phyloP scores from a whole-genome alignment of 129 eudicot genomes.

The Artemisia annua region DNA sequence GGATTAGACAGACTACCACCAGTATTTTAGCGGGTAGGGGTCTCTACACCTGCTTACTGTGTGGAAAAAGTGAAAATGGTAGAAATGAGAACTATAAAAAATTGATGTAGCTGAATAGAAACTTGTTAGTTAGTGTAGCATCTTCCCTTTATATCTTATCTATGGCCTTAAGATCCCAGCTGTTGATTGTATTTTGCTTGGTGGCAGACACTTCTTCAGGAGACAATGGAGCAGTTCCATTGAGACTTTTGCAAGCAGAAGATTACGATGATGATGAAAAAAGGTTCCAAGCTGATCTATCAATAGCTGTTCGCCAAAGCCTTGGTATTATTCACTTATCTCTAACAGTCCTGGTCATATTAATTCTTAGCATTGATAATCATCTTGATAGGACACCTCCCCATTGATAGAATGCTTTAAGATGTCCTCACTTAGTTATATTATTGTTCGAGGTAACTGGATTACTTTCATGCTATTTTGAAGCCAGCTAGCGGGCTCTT shows the following conservation, averaged over 20 bases:
- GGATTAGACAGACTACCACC: neutral
- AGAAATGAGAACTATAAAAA: neutral
- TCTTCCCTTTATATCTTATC: slow-evolving; percentile 2
- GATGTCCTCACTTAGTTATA: neutral
- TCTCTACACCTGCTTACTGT: neutral
- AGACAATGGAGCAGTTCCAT: slow-evolving; percentile 50
- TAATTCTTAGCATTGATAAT: neutral
- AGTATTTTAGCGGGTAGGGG: neutral
- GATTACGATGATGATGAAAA: slow-evolving; percentile 91
- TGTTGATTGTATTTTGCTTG: slow-evolving; percentile 20
- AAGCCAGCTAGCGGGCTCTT: too few species aligned
- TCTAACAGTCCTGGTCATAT: neutral
- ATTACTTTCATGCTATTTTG: too few species aligned
- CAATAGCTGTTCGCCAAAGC: slow-evolving; percentile 93
- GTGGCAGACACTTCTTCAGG: slow-evolving; percentile 31
- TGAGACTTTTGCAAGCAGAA: slow-evolving; percentile 50
- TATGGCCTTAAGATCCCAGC: slow-evolving; percentile 18
- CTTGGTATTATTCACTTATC: slow-evolving; percentile 59
- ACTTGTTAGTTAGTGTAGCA: neutral
- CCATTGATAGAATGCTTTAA: neutral
- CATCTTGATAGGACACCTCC: neutral
- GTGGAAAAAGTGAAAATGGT: slow-evolving; percentile 15
- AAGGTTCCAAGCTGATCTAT: slow-evolving; percentile 90
- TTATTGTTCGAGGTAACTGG: too few species aligned
- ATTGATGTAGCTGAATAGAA: neutral